phyloP scores from a whole-genome alignment of 73 alveolate genomes.

The Paramecium biaurelia region DNA sequence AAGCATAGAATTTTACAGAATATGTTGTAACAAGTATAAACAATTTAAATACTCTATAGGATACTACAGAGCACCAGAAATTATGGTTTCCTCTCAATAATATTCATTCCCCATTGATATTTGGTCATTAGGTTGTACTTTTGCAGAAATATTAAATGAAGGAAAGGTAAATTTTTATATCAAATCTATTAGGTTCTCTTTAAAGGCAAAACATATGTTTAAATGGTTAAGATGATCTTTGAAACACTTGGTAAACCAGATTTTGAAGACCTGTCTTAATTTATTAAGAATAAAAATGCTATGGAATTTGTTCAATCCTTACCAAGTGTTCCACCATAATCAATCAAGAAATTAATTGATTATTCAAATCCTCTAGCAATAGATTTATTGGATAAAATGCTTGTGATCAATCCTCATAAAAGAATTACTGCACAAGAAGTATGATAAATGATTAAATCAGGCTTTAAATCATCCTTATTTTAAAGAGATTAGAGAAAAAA shows the following conservation, averaged over 20 bases:
- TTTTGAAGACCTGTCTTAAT: slow-evolving; percentile 35
- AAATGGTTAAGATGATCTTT: slow-evolving; percentile 68
- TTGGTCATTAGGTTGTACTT: slow-evolving; percentile 83
- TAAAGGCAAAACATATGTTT: slow-evolving; percentile 72
- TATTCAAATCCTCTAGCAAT: slow-evolving; percentile 55
- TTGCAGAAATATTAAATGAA: slow-evolving; percentile 73
- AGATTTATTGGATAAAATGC: slow-evolving; percentile 62
- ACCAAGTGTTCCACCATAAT: slow-evolving; percentile 38
- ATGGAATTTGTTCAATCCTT: slow-evolving; percentile 50
- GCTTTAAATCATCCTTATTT: slow-evolving; percentile 62
- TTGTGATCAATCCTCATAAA: slow-evolving; percentile 58
- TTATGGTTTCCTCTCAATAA: slow-evolving; percentile 67
- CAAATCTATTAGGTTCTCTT: slow-evolving; percentile 65
- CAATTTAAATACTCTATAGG: background rate
- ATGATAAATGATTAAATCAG: background rate
- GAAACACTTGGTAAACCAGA: slow-evolving; percentile 60
- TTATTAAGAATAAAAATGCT: slow-evolving; percentile 53
- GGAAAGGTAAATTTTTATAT: slow-evolving; percentile 25
- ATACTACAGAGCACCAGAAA: slow-evolving; percentile 85
- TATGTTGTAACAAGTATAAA: slow-evolving; percentile 73
- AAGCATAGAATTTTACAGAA: slow-evolving; percentile 65
- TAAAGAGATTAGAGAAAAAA: slow-evolving; percentile 48
- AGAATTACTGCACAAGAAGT: slow-evolving; percentile 60
- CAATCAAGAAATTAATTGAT: background rate
- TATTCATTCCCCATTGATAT: slow-evolving; percentile 76